These are phyloP conservation scores for Yamadazyma blattariae DNA, from an alignment of 1,139 yeast genomes.

Conservation along the genomic window DNA sequence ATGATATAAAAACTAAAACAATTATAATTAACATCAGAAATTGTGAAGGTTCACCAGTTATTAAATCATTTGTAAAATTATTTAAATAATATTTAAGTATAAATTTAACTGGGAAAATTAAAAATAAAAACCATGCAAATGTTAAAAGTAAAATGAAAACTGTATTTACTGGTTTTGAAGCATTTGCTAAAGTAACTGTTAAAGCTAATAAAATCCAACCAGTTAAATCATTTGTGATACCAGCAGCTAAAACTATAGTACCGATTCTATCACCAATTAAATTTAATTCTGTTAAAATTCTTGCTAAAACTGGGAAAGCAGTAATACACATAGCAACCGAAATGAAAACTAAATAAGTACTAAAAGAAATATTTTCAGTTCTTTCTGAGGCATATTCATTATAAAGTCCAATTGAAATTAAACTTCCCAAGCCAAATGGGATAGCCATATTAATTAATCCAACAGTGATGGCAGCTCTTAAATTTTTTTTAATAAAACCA, in stretches of 20 bases:
- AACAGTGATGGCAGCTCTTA: constrained; percentile 60
- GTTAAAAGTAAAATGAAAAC: constrained; percentile 65
- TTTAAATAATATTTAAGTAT: constrained; percentile 41
- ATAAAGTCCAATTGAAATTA: constrained; percentile 64
- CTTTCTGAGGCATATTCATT: constrained; percentile 39
- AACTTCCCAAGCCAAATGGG: constrained; percentile 78
- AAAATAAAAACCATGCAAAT: constrained; percentile 63
- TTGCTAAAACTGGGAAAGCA: constrained; percentile 79
- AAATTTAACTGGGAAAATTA: constrained; percentile 55
- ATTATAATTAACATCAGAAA: constrained; percentile 56
- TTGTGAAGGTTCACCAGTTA: constrained; percentile 63
- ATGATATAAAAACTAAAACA: constrained; percentile 56
- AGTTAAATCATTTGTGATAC: constrained; percentile 73
- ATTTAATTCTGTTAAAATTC: constrained; percentile 71
- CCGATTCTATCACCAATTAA: constrained; percentile 73
- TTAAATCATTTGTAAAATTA: constrained; percentile 46
- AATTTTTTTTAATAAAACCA: constrained; percentile 55
- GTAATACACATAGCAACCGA: constrained; percentile 82
- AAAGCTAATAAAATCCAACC: constrained; percentile 81
- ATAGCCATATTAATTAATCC: constrained; percentile 69
- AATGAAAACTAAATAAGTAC: constrained; percentile 74
- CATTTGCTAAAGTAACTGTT: constrained; percentile 70
- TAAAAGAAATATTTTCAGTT: constrained; percentile 46
- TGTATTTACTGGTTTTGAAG: constrained; percentile 65
- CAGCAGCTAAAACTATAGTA: constrained; percentile 76